Base-by-base conservation (phyloP, 1,284 basidiomycete species). In the Puccinia hordei region DNA sequence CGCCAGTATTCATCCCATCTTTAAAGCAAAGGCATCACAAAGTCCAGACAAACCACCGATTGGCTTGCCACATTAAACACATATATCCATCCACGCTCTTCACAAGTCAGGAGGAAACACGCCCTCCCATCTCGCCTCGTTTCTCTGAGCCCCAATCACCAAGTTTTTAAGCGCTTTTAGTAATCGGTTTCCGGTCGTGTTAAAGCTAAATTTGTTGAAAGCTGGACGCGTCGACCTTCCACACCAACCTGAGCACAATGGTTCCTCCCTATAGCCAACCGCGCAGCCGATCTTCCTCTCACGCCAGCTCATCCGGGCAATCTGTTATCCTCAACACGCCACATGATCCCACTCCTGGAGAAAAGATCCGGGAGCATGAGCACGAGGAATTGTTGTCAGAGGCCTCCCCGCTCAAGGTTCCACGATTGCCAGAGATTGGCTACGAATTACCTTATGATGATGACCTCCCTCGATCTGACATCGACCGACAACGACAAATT, bases 281-380 rank as follows among this genome's bases (percentile, higher is more conserved):
- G 12, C 65, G 38, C n/a, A 68, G 65, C 49, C 61, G 75, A 69
- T 30, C 27, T 24, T 38, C 68, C 55, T 79, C 77, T 41, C 49
- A 49, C 2, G 57, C 10, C 9, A 69, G 75, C 41, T 79, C 77
- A 6, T 79, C 77, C 24, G 77, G 51, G 1, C 30, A 79, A 41
- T 79, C 77, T 4, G 24, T 79, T 5, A 41, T 79, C 24, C 55
- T 79, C 17, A 55, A 79, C 30, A 79, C 77, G 6, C 77, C 77
- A 49, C 33, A 17, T 8, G 77, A 72, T 30, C 41, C 69, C 5
- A 74, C n/a, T 12, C 53, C 38, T 4, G 72, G 30, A 19, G 57
- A 71, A 22, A 44, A 55, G 27, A 8, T 38, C 35, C 17, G 24
- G 38, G 0, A 22, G 13, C 12, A 41, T 2, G 61, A 63, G 35